A percentile compares a stretch with the other conserved stretches of the same genome.
phyloP scores from a whole-genome alignment of 768 basidiomycete genomes.

The Suillus fuscotomentosus region DNA sequence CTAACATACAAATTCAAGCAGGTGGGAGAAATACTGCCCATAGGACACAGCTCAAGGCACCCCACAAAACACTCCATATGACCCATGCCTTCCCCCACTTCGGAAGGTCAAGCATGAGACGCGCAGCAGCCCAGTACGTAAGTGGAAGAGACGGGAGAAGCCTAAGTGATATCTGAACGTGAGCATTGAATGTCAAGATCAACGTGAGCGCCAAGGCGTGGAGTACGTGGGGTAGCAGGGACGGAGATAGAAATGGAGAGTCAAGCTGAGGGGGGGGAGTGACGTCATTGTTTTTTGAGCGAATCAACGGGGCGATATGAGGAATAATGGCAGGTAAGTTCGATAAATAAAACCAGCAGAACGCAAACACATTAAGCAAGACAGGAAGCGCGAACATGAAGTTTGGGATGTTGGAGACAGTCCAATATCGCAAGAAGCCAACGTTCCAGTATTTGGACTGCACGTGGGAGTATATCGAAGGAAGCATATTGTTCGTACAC shows the following conservation, averaged over 20 bases:
- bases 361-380: constrained; percentile 46
- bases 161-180: constrained; percentile 86
- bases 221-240: constrained; percentile 69
- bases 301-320: constrained; percentile 4
- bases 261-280: constrained; percentile 2
- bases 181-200: constrained; percentile 73
- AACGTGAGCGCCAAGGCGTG: constrained; percentile 64
- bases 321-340: constrained; percentile 8
- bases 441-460: constrained; percentile 86
- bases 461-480: constrained; percentile 78
- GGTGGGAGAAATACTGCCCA: constrained; percentile 91
- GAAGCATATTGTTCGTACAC: constrained; percentile 55
- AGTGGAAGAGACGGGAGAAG: constrained; percentile 74
- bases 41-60: constrained; percentile 60
- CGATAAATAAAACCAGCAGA: constrained; percentile 25
- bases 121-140: constrained; percentile 84
- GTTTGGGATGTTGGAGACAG: constrained; percentile 79
- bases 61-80: constrained; percentile 79
- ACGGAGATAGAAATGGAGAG: constrained; percentile 36
- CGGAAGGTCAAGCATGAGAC: constrained; percentile 52
- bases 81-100: constrained; percentile 63
- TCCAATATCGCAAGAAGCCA: constrained; percentile 89
- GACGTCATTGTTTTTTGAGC: neutral
- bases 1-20: constrained; percentile 46
- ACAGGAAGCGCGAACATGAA: constrained; percentile 78